phyloP scores from a whole-genome alignment of 345 rosid genomes.

The Cardiospermum halicacabum region DNA sequence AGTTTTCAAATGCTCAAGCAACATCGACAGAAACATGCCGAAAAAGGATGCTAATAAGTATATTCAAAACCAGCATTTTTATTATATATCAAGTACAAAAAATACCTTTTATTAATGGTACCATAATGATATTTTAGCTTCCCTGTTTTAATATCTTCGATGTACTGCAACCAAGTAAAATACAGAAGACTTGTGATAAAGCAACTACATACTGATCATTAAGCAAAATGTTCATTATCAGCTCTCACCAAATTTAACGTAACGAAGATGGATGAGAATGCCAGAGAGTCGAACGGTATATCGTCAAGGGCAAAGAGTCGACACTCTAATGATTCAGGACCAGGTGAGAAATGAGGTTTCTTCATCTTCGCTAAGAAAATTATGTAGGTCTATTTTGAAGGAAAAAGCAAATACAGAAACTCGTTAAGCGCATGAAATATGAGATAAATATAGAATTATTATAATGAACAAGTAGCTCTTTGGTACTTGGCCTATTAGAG shows the following conservation, averaged over 20 bases:
- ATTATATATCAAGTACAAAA: neutral
- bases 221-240: neutral
- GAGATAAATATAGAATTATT: constrained; percentile 8
- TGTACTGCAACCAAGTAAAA: constrained; percentile 46
- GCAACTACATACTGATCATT: neutral
- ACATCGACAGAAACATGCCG: neutral
- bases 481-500: constrained; percentile 86
- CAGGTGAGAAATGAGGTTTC: constrained; percentile 75
- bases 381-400: constrained; percentile 73
- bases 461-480: constrained; percentile 4
- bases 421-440: constrained; percentile 8
- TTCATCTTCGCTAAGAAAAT: constrained; percentile 89
- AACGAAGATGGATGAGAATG: constrained; percentile 89
- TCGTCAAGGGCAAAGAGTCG: constrained; percentile 71
- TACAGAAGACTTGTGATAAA: neutral
- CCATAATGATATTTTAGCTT: constrained; percentile 81
- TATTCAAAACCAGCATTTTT: neutral
- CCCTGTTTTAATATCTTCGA: constrained; percentile 70
- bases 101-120: constrained; percentile 78
- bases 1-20: neutral
- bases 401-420: constrained; percentile 8
- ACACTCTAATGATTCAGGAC: constrained; percentile 91
- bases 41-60: neutral
- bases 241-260: constrained; percentile 71
- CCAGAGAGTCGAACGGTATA: constrained; percentile 84